Base-by-base conservation (phyloP, 345 rosid species). In the Brassica carinata region DNA sequence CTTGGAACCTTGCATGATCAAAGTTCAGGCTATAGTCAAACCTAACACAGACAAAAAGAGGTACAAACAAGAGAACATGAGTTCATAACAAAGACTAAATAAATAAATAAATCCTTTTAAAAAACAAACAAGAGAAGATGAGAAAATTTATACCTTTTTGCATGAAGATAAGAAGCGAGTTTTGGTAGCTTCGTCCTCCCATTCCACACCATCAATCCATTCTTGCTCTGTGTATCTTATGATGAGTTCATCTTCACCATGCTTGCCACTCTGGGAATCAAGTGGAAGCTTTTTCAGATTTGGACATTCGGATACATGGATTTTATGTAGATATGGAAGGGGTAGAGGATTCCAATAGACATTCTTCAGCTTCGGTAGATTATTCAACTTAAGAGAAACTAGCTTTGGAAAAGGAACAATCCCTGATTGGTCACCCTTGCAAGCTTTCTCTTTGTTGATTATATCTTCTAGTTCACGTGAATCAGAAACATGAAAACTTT, bases 301-400 rank as follows among this genome's bases (percentile, higher is more conserved):
- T 2, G 61, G 74, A 69, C 80, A 71, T 5, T 0, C 0, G 0
- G 0, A 0, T 36, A 71, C 45, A 0, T 0, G 0, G 66, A 78
- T 18, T 0, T 0, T 0, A 36, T 26, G 19, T 26, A 78, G 72
- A 78, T 45, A 66, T 30, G 67, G 72, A 65, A 78, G 57, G 8
- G 27, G 67, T 19, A 78, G 34, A 53, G 67, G 48, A 4, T 40
- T 45, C 72, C 77, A 64, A 7, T 72, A 65, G 43, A 79, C 65
- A 14, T 1, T 72, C 64, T 74, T 58, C 63, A 79, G 27, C 69
- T 40, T 1, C 0, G 23, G 31, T 8, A 79, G 36, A 15, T 1
- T 0, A 0, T 0, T 0, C 10, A 73, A 36, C 3, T 0, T 8
- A 8, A 59, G 9, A 55, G 1, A 0, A 1, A 0, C 7, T 34